These are phyloP conservation scores for Aspergillus sp. DNA, from an alignment of 2,329 filamentous ascomycete genomes.

Conservation along the genomic window DNA sequence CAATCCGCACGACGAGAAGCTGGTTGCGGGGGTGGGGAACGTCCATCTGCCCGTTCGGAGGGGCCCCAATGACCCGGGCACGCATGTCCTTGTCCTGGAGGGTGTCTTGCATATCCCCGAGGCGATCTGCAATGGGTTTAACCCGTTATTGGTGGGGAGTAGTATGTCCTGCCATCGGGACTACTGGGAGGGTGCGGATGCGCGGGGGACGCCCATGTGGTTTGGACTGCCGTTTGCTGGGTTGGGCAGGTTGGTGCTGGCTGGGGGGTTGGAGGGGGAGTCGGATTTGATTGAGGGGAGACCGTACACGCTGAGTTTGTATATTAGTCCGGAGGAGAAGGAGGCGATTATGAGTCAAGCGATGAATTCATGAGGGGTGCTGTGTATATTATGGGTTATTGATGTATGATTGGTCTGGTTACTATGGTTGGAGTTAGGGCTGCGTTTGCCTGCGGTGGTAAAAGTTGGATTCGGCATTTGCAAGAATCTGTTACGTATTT, in stretches of 20 bases:
- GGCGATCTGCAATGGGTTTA: constrained; percentile 35
- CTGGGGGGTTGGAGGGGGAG: constrained; percentile 14
- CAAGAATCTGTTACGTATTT: not conserved
- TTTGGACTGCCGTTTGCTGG: constrained; percentile 20
- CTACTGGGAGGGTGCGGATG: constrained; percentile 22
- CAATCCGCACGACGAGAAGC: constrained; percentile 23
- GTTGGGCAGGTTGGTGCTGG: constrained; percentile 19
- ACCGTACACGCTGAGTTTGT: constrained; percentile 25
- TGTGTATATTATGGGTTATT: constrained; percentile 2
- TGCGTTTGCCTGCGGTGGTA: not conserved
- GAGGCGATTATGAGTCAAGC: constrained; percentile 4
- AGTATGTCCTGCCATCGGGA: constrained; percentile 24
- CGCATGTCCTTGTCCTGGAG: constrained; percentile 28
- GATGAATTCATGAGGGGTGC: not conserved
- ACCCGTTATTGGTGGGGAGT: constrained; percentile 23
- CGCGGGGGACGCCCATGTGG: constrained; percentile 17
- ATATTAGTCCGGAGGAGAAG: constrained; percentile 22
- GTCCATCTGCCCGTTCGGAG: constrained; percentile 31
- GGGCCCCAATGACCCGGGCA: constrained; percentile 17
- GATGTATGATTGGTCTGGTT: not conserved
- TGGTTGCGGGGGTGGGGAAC: constrained; percentile 32
- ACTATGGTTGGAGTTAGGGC: not conserved
- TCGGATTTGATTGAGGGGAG: constrained; percentile 24
- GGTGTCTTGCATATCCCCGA: constrained; percentile 37
- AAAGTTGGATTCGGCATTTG: not conserved